Evolutionary conservation across 805 yeast genomes (phyloP).

Genomic region (Barnettozyma wickerhamii): DNA sequence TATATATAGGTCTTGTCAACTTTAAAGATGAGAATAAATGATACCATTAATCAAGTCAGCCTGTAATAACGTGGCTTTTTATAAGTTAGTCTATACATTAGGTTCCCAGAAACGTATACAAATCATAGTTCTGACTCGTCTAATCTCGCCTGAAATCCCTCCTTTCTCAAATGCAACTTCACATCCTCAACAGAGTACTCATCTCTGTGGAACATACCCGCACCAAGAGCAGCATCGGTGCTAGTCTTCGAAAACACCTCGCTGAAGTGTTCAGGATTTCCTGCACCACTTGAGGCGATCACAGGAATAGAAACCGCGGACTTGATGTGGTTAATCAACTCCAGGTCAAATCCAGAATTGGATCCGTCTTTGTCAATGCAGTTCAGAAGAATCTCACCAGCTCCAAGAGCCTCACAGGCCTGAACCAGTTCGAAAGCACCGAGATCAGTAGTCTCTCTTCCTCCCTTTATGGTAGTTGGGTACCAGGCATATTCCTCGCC

Average conservation of each 20-base stretch:
- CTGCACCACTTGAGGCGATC: conserved; percentile 98
- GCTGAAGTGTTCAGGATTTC: conserved; percentile 83
- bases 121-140: conserved; percentile 39
- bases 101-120: neutral
- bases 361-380: conserved; percentile 98
- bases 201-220: conserved; percentile 96
- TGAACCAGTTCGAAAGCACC: conserved; percentile 88
- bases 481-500: conserved; percentile 91
- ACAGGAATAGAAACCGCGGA: conserved; percentile 81
- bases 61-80: no score
- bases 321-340: conserved; percentile 76
- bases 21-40: neutral
- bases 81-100: no score
- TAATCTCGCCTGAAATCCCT: conserved; percentile 71
- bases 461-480: conserved; percentile 95
- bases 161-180: conserved; percentile 55
- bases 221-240: conserved; percentile 97
- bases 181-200: conserved; percentile 87
- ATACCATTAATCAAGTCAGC: neutral
- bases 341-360: conserved; percentile 90
- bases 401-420: conserved; percentile 92
- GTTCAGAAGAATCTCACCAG: conserved; percentile 90
- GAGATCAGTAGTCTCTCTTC: conserved; percentile 82
- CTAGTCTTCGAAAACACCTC: conserved; percentile 79
- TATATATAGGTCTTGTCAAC: neutral